These are phyloP conservation scores for Fraxinus sp. DNA, from an alignment of 305 asterid genomes.

Conservation along the genomic window DNA sequence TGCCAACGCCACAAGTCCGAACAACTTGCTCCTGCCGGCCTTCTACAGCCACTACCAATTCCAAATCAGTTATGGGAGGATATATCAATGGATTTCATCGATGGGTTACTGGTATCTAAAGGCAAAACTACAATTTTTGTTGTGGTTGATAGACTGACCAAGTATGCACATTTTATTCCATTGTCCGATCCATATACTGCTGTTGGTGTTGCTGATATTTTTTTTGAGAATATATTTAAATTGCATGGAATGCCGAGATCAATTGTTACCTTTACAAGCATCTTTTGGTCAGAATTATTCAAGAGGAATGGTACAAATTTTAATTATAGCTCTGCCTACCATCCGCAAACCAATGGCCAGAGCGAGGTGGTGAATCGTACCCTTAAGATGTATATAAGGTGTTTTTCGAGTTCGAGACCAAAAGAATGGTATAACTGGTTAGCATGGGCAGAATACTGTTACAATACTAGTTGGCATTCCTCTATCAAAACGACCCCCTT, in stretches of 20 bases:
- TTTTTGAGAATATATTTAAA: background rate
- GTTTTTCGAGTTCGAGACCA: background rate
- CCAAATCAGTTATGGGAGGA: background rate
- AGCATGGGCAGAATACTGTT: background rate
- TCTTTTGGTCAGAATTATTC: background rate
- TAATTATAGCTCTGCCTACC: background rate
- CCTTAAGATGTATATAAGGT: background rate
- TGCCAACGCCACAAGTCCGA: background rate
- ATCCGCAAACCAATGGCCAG: background rate
- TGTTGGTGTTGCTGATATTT: background rate
- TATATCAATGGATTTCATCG: background rate
- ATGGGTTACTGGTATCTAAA: background rate
- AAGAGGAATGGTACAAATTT: background rate
- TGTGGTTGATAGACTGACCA: background rate
- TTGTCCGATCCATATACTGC: background rate
- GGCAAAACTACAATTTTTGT: background rate
- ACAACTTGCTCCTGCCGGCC: background rate
- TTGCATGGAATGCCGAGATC: background rate
- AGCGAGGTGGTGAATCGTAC: background rate
- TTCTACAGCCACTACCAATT: background rate
- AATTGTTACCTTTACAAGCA: background rate
- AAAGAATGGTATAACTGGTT: background rate
- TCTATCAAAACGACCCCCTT: background rate
- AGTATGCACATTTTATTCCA: background rate
- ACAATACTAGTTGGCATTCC: background rate